Conservation (phyloP, 148 eudicot genomes). For the Nyssa sinensis region DNA sequence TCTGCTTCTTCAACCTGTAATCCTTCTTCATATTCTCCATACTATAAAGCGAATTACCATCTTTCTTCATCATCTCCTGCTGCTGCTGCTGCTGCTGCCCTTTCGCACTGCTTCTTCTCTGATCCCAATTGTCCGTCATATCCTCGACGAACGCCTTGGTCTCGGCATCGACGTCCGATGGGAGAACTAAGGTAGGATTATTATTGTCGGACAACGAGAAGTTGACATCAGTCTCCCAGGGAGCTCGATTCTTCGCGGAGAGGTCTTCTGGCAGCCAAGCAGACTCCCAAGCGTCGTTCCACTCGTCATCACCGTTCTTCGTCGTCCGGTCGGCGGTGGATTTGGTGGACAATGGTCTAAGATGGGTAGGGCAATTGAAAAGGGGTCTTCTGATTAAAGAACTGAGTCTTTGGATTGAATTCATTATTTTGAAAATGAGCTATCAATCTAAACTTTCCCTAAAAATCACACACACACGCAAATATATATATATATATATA, state of each 20-base stretch:
- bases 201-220: conserved; percentile 31
- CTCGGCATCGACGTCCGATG: conserved; percentile 53
- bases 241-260: conserved; percentile 42
- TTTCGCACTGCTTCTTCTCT: conserved; percentile 35
- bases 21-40: conserved; percentile 78
- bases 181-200: conserved; percentile 2
- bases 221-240: conserved; percentile 69
- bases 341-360: conserved; percentile 28
- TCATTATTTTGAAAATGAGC: no score
- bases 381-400: conserved; percentile 2
- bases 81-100: conserved; percentile 8
- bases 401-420: conserved; percentile 11
- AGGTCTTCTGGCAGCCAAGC: conserved; percentile 85
- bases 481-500: no score
- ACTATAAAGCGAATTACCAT: conserved; percentile 40
- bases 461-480: no score
- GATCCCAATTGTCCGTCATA: conserved; percentile 90
- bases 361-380: conserved; percentile 9
- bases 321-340: conserved; percentile 6
- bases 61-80: conserved; percentile 6
- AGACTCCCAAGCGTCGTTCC: conserved; percentile 85
- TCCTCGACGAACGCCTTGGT: conserved; percentile 85
- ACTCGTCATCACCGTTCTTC: conserved; percentile 37
- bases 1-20: conserved; percentile 89
- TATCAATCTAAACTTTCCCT: no score